Evolutionary conservation across 805 yeast genomes (phyloP), one percentile per base, ranked within the genome.

Genomic region (Wickerhamiella qilinensis): DNA sequence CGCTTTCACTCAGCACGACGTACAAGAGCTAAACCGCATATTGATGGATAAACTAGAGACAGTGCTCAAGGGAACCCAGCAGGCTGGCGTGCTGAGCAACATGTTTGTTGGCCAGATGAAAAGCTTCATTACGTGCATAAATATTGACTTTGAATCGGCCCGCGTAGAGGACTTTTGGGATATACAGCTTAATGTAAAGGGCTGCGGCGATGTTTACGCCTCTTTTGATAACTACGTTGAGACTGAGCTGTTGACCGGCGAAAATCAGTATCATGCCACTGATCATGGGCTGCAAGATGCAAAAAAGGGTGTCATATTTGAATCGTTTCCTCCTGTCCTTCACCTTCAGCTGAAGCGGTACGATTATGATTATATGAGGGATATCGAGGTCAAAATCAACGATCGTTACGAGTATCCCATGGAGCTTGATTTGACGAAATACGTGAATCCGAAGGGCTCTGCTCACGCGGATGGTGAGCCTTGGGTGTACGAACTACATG

Each of bases 111-210:
- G 97, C 9, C 85, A 81, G 57, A 91, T 88, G 97, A 88, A 82
- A 58, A 81, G 94, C 47, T 91, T 73, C 54, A 82, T 91, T 51
- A 80, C 84, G 56, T 91, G 99, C 60, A 71, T 88, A 33, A 73
- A 88, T 55, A 96, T 91, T 12, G 84, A 86, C 38, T 91, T 83
- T 56, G 97, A 91, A 60, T 79, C 93, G 30, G 74, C 94, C 2
- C 70, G 96, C 44, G 72, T 69, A 3, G 99, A 91, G 57, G 97
- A 91, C 54, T 91, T 81, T 53, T 91, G 99, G 99, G 98, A 91
- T 63, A 81, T 91, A 44, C 98, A 91, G 58, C 64, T 91, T 43
- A 91, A 91, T 52, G 99, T 91, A 19, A 84, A 83, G 54, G 79
- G 85, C 27, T 68, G 85, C 65, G 67, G 64, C 38, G 74, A 76